Evolutionary conservation across 495 filamentous ascomycete genomes (phyloP), one percentile per base, ranked within the genome.

Genomic region (Talaromyces thailandensis): DNA sequence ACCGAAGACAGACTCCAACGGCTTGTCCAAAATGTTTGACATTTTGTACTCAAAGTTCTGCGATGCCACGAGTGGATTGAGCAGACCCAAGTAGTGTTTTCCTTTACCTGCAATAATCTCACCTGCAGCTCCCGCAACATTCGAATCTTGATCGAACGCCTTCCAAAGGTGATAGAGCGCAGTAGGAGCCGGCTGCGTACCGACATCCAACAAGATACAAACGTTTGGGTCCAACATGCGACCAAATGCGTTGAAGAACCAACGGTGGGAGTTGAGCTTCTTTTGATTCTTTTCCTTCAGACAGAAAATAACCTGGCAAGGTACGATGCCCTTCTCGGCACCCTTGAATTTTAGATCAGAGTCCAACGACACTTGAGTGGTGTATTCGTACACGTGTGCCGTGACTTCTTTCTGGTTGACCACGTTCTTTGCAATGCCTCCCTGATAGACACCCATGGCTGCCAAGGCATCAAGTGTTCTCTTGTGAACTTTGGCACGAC

Each of bases 41-140:
- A 98, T 96, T 77, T 99, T 99, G 81, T 99, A 99, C 74, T 99
- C 95, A 67, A 98, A 99, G 68, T 99, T 98, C 72, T 99, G 95
- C 52, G 90, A 93, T 0, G 95, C 95, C 7, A 99, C 92, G 3
- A 99, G 82, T 0, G 95, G 95, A 70, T 98, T 98, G 45, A 99
- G 77, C 23, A 99, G 82, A 23, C 92, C 91, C 16, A 87, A 76
- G 74, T 88, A 90, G 26, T 79, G 85, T 67, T 88, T 90, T 11
- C 94, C 94, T 67, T 95, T 97, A 70, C 92, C 93, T 6, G 95
- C 95, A 71, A 89, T 94, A 73, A 98, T 98, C 77, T 99, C 95
- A 51, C 95, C 95, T 58, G 93, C 96, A 9, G 95, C 95, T 56
- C 95, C 95, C 0, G 91, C 95, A 50, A 98, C 93, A 66, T 90